Percentiles rank a stretch among this genome's conserved stretches.
Conservation (phyloP, 2,329 filamentous ascomycete genomes). For the Rhexocercosporidium sp. region DNA sequence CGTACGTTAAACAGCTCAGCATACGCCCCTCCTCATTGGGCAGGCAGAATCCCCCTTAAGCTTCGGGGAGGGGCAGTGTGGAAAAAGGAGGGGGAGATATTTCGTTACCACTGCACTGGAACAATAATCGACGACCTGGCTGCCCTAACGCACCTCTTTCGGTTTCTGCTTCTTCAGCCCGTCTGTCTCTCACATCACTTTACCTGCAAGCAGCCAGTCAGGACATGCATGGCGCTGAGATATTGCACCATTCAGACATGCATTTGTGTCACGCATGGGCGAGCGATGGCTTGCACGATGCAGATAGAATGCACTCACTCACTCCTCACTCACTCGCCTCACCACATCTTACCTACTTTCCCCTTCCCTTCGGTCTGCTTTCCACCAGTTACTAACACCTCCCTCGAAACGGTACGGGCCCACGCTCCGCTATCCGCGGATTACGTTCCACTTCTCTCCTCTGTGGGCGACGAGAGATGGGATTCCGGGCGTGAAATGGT, state of each 20-base stretch:
- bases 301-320: not conserved
- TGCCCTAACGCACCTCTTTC: not conserved
- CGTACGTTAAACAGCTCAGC: constrained; percentile 9
- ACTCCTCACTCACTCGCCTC: not conserved
- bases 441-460: not conserved
- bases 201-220: not conserved
- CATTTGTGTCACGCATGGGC: constrained; percentile 8
- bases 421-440: constrained; percentile 1
- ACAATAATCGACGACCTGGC: not conserved
- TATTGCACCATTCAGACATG: constrained; percentile 8
- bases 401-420: not conserved
- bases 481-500: not conserved
- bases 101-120: constrained; percentile 3
- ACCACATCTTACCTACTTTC: not conserved
- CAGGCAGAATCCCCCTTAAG: not conserved
- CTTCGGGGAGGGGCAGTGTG: constrained; percentile 8
- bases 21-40: not conserved
- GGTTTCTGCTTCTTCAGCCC: no score
- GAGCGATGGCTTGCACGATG: not conserved
- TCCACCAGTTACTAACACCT: not conserved
- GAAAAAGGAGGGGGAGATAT: not conserved
- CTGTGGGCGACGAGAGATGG: not conserved
- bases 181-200: not conserved
- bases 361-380: not conserved
- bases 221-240: not conserved